A percentile compares a stretch with the other conserved stretches of the same genome.
phyloP scores from a whole-genome alignment of 331 rosid genomes.

The Pyracantha coccinea region DNA sequence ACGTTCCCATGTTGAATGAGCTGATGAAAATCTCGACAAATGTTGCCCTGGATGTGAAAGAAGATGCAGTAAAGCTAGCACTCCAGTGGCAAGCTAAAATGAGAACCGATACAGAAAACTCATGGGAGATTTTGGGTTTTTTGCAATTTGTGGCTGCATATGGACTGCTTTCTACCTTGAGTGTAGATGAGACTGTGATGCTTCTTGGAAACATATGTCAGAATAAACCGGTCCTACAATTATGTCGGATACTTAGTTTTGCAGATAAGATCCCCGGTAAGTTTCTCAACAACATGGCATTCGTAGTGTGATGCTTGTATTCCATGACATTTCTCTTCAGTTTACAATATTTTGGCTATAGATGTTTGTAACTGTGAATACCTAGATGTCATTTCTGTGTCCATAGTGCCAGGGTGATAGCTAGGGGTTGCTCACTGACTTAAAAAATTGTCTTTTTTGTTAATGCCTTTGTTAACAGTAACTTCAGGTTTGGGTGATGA shows the following conservation, averaged over 20 bases:
- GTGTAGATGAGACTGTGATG: conserved; percentile 31
- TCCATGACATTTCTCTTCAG: neutral
- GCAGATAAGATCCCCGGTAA: conserved; percentile 36
- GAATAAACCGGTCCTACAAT: conserved; percentile 35
- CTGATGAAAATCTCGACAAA: conserved; percentile 30
- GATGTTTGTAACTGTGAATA: neutral
- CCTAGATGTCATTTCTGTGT: neutral
- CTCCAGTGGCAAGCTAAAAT: conserved; percentile 31
- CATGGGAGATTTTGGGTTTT: conserved; percentile 40
- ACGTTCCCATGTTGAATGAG: conserved; percentile 27
- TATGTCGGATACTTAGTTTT: conserved; percentile 30
- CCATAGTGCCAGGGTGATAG: neutral
- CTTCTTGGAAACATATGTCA: conserved; percentile 33
- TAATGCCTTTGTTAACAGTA: neutral
- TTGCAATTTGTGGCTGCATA: conserved; percentile 38
- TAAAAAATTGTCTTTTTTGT: neutral
- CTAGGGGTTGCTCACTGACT: neutral
- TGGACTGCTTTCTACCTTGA: conserved; percentile 29
- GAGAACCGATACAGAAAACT: conserved; percentile 15
- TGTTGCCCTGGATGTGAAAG: conserved; percentile 22
- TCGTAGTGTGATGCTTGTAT: neutral
- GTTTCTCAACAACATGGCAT: conserved; percentile 17
- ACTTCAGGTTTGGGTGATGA: neutral
- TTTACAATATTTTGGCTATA: neutral
- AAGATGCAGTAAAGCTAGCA: conserved; percentile 39